Evolutionary conservation across 2,329 filamentous ascomycete genomes (phyloP).

Genomic region (Colletotrichum liriopes): DNA sequence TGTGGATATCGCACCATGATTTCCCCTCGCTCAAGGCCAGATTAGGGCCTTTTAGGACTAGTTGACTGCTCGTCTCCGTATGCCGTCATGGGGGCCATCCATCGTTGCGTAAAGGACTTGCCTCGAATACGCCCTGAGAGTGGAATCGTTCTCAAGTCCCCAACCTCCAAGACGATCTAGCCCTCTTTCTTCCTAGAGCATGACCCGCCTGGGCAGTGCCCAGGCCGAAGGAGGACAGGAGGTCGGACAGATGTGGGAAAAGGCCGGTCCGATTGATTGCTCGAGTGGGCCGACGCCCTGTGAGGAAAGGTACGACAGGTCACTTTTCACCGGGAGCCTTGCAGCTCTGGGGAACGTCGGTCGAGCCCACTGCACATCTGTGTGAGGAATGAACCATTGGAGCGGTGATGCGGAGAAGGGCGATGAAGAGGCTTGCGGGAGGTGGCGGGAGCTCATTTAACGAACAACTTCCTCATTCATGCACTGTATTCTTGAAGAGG

Average conservation of each 20-base stretch:
- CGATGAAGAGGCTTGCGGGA: slow-evolving; percentile 18
- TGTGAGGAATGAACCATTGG: slow-evolving; percentile 3
- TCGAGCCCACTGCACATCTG: slow-evolving; percentile 1
- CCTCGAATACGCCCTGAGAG: slow-evolving; percentile 4
- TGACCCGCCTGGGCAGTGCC: slow-evolving; percentile 16
- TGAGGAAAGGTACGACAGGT: slow-evolving; percentile 23
- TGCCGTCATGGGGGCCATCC: slow-evolving; percentile 17
- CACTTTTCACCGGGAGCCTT: slow-evolving; percentile 20
- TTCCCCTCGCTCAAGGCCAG: neutral
- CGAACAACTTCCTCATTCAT: slow-evolving; percentile 19
- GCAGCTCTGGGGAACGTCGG: slow-evolving; percentile 10
- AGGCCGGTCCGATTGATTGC: slow-evolving; percentile 13
- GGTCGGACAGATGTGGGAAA: neutral
- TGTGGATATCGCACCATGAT: slow-evolving; percentile 1
- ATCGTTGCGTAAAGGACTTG: slow-evolving; percentile 8
- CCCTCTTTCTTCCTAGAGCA: slow-evolving; percentile 6
- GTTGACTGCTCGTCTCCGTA: slow-evolving; percentile 15
- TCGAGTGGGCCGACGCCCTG: slow-evolving; percentile 28
- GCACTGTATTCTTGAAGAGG: slow-evolving; percentile 10
- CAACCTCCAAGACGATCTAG: neutral
- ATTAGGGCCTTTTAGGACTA: neutral
- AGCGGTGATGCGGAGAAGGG: slow-evolving; percentile 20
- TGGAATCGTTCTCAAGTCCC: slow-evolving; percentile 4
- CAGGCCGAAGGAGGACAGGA: neutral
- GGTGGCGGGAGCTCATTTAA: slow-evolving; percentile 26